Percentiles rank a stretch among this genome's conserved stretches.
These are phyloP conservation scores for Hirschioporus abietinus DNA, from an alignment of 768 basidiomycete species.

Conservation along the genomic window DNA sequence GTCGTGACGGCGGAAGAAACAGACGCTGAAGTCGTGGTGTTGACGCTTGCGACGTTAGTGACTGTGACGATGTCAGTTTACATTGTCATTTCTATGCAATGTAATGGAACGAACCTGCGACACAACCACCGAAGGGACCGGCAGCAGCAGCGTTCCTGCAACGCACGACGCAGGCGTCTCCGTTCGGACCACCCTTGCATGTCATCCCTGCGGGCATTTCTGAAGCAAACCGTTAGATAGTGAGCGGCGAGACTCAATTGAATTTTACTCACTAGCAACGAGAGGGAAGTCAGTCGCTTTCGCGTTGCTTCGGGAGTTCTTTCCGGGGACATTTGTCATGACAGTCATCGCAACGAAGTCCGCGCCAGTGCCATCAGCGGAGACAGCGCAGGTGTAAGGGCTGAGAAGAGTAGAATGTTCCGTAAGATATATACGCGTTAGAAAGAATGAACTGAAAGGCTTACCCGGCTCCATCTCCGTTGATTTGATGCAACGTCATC, in stretches of 20 bases:
- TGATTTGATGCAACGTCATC: slow-evolving; percentile 14
- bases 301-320: slow-evolving; percentile 6
- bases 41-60: background rate
- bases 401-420: background rate
- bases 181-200: slow-evolving; percentile 15
- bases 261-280: slow-evolving; percentile 9
- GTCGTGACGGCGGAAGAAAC: background rate
- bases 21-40: background rate
- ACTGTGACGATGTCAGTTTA: background rate
- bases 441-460: background rate
- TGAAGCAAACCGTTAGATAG: background rate
- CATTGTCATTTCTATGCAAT: no score
- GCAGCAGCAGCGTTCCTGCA: slow-evolving; percentile 20
- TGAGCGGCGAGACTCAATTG: background rate
- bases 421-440: background rate
- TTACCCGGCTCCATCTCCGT: slow-evolving; percentile 13
- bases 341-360: slow-evolving; percentile 10
- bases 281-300: slow-evolving; percentile 14
- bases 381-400: slow-evolving; percentile 14
- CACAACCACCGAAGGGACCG: slow-evolving; percentile 29
- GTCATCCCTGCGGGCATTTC: slow-evolving; percentile 10
- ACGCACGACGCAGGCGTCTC: slow-evolving; percentile 17
- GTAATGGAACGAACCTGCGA: slow-evolving; percentile 11
- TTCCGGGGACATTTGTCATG: slow-evolving; percentile 12
- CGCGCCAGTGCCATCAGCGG: slow-evolving; percentile 9